phyloP scores from a whole-genome alignment of 805 yeast genomes.

The Saturnispora gosingensis region DNA sequence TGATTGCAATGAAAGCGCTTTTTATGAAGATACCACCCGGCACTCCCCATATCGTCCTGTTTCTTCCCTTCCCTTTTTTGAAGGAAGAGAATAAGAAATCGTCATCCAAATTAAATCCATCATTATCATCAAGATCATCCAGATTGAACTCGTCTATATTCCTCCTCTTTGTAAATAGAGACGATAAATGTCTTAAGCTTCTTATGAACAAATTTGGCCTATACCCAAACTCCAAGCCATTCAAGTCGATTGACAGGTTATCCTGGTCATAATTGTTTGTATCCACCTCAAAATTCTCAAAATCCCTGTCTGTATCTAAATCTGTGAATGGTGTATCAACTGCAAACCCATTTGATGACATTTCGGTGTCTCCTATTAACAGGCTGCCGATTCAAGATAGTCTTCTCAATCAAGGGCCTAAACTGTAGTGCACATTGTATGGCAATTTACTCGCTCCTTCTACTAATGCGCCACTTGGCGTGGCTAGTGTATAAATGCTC shows the following conservation, averaged over 20 bases:
- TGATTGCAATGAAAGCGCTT: neutral
- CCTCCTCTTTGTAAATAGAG: conserved; percentile 9
- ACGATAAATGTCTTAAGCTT: neutral
- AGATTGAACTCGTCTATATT: conserved; percentile 1
- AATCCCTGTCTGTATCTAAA: conserved; percentile 36
- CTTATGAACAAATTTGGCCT: neutral
- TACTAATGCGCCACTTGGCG: too few relatives aligned
- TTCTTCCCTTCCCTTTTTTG: neutral
- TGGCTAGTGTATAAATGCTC: too few relatives aligned
- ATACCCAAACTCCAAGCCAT: conserved; percentile 6
- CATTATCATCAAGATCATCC: conserved; percentile 6
- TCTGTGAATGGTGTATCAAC: conserved; percentile 50
- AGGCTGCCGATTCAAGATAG: neutral
- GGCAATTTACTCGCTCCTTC: too few relatives aligned
- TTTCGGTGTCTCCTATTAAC: neutral
- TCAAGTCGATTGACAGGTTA: conserved; percentile 12
- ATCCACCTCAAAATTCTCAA: conserved; percentile 19
- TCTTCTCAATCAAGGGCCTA: neutral
- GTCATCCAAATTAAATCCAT: neutral
- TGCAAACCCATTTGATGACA: conserved; percentile 13
- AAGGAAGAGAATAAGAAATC: neutral
- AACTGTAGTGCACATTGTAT: neutral
- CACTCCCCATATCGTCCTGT: neutral
- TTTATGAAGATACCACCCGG: neutral
- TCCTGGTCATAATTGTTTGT: conserved; percentile 13